Conservation (phyloP, 768 basidiomycete genomes). For the Suillus fuscotomentosus region DNA sequence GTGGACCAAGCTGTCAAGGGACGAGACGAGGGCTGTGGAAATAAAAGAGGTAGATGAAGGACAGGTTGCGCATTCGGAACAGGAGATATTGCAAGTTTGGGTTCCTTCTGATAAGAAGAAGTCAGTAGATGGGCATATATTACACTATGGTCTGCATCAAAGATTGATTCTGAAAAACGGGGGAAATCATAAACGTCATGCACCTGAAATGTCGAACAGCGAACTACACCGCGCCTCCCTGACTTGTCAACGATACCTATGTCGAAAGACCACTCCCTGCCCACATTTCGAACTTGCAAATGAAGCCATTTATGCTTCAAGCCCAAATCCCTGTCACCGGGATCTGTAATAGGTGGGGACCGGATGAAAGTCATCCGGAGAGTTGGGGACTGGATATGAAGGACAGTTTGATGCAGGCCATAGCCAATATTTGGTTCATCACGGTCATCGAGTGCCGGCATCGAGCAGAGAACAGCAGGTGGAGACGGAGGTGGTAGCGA, state of each 20-base stretch:
- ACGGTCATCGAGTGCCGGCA: conserved; percentile 34
- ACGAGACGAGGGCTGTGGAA: conserved; percentile 53
- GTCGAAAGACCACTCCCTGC: conserved; percentile 72
- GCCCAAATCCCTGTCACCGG: conserved; percentile 40
- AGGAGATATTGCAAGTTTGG: conserved; percentile 41
- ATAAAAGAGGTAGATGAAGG: conserved; percentile 69
- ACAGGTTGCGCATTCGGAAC: conserved; percentile 44
- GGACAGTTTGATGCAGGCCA: conserved; percentile 60
- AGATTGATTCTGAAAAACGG: not conserved
- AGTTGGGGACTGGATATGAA: conserved; percentile 80
- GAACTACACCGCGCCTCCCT: conserved; percentile 56
- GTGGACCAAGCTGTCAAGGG: conserved; percentile 72
- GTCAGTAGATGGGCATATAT: conserved; percentile 2
- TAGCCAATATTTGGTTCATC: conserved; percentile 32
- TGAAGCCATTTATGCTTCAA: conserved; percentile 75
- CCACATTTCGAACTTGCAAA: conserved; percentile 68
- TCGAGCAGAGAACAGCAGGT: conserved; percentile 46
- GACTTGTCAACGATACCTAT: conserved; percentile 67
- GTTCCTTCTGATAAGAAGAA: conserved; percentile 46
- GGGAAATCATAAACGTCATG: conserved; percentile 5
- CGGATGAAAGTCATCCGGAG: conserved; percentile 66
- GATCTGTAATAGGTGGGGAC: conserved; percentile 42
- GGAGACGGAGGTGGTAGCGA: conserved; percentile 45
- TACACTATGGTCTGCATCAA: not conserved
- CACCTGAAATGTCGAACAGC: conserved; percentile 84